Evolutionary conservation across 2,329 filamentous ascomycete genomes (phyloP).

Genomic region (Arthrobotrys sphaeroides): DNA sequence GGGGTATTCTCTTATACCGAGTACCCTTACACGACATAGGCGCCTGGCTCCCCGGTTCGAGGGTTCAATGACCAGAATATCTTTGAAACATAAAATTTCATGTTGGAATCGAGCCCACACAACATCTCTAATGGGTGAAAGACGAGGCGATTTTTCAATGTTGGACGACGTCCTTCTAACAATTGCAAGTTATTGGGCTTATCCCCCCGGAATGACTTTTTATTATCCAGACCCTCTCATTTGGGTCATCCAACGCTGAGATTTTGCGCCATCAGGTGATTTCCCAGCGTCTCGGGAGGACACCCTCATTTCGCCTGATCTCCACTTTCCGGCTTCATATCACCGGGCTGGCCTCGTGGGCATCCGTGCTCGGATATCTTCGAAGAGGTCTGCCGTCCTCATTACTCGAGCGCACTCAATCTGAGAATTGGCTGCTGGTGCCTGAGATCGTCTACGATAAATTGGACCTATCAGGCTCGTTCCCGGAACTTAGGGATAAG

Average conservation of each 20-base stretch:
- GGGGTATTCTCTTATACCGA: background rate
- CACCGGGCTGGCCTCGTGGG: slow-evolving; percentile 31
- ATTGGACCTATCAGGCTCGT: slow-evolving; percentile 2
- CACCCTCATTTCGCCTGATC: slow-evolving; percentile 50
- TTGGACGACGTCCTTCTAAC: background rate
- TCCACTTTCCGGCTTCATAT: slow-evolving; percentile 34
- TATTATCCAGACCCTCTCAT: slow-evolving; percentile 3
- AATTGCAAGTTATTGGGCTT: background rate
- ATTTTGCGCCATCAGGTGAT: slow-evolving; percentile 54
- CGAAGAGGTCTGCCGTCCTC: slow-evolving; percentile 28
- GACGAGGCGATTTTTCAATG: background rate
- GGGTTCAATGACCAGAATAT: slow-evolving; percentile 3
- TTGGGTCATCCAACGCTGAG: slow-evolving; percentile 19
- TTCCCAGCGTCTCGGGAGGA: slow-evolving; percentile 51
- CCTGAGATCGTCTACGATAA: slow-evolving; percentile 30
- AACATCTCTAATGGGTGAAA: background rate
- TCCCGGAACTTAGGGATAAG: background rate
- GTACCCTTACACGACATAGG: background rate
- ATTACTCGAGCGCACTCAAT: slow-evolving; percentile 37
- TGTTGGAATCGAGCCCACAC: background rate
- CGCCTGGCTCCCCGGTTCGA: background rate
- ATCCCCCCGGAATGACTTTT: background rate
- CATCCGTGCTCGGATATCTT: slow-evolving; percentile 18
- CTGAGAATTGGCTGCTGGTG: slow-evolving; percentile 24
- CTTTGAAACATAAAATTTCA: background rate